Conservation (phyloP, 352 stramenopile species). For the Globisporangium irregulare region DNA sequence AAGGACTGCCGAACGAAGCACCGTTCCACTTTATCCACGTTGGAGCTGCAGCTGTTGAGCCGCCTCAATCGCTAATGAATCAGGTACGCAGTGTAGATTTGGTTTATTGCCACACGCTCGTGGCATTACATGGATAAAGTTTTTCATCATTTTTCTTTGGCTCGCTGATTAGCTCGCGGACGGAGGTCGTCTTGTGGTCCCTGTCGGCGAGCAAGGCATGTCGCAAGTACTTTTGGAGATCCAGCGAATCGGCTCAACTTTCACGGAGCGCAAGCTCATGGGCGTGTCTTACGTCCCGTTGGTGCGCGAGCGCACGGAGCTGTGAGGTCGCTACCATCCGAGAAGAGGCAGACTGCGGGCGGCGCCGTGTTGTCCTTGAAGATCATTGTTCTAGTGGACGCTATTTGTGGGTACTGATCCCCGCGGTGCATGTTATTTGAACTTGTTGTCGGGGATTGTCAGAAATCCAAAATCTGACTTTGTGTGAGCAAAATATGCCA, state of each 20-base stretch:
- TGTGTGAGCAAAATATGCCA: background rate
- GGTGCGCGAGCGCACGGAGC: slow-evolving; percentile 48
- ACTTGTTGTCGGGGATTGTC: background rate
- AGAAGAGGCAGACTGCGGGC: background rate
- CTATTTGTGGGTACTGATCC: background rate
- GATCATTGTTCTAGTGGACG: background rate
- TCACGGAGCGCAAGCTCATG: slow-evolving; percentile 59
- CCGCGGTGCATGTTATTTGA: background rate
- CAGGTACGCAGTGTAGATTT: slow-evolving; percentile 48
- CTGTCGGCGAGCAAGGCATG: slow-evolving; percentile 72
- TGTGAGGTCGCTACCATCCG: background rate
- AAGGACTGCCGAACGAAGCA: slow-evolving; percentile 80
- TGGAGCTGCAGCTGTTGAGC: slow-evolving; percentile 87
- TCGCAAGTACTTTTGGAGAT: slow-evolving; percentile 83
- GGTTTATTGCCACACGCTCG: background rate
- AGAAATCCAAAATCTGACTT: background rate
- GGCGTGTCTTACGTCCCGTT: slow-evolving; percentile 77
- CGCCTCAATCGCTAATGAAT: slow-evolving; percentile 86
- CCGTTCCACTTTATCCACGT: slow-evolving; percentile 98
- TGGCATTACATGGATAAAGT: background rate
- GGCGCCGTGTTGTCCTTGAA: background rate
- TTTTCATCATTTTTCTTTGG: background rate
- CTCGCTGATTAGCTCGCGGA: slow-evolving; percentile 35
- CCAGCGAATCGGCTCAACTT: slow-evolving; percentile 34
- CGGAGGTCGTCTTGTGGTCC: slow-evolving; percentile 91